Percentiles rank a stretch among this genome's conserved stretches.
Conservation (phyloP, 768 basidiomycete genomes). For the Amanita polypyramis region DNA sequence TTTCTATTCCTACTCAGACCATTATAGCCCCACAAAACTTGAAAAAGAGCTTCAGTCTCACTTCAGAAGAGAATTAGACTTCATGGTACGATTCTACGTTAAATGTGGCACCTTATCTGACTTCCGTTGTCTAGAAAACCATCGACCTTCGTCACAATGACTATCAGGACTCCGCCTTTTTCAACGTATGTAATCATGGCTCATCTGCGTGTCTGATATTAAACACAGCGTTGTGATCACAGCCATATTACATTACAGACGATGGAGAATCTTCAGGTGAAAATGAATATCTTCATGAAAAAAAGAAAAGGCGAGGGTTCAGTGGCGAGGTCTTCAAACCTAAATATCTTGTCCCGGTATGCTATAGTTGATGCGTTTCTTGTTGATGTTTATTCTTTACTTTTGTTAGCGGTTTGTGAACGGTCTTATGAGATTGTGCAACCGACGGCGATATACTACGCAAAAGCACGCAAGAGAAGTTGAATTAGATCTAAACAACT, state of each 20-base stretch:
- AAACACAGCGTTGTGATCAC: not conserved
- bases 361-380: not conserved
- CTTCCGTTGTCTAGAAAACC: constrained; percentile 1
- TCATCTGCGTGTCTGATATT: too few relatives aligned
- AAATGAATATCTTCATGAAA: constrained; percentile 2
- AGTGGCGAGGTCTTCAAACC: not conserved
- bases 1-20: not conserved
- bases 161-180: not conserved
- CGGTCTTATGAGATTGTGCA: not conserved
- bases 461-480: not conserved
- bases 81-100: not conserved
- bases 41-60: not conserved
- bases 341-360: not conserved
- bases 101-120: not conserved
- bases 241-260: not conserved
- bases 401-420: not conserved
- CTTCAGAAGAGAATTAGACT: not conserved
- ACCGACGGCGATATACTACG: not conserved
- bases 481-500: not conserved
- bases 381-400: not conserved
- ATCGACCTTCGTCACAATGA: not conserved
- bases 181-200: not conserved
- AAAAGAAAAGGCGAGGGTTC: not conserved
- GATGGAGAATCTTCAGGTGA: constrained; percentile 1
- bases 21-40: not conserved